Base-by-base conservation (phyloP, 345 rosid genomes). In the Eucalyptus globulus region DNA sequence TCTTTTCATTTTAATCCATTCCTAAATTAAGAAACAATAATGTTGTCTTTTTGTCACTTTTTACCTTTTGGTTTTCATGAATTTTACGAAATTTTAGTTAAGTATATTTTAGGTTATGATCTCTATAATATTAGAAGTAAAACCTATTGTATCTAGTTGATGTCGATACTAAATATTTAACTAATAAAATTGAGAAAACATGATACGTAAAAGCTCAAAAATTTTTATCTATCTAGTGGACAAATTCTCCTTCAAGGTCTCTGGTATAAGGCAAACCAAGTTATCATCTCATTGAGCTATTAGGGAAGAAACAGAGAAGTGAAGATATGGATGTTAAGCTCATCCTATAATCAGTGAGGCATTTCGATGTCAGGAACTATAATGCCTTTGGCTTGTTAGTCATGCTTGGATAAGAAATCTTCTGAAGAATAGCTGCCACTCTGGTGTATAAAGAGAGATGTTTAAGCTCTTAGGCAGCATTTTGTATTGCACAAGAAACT, bases 321-420 rank as follows among this genome's bases (percentile, higher is more conserved):
- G 37, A 27, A 15, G 1, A n/a, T n/a, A 29, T n/a, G 37, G 16
- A 65, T 29, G 9, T 7, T 65, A 14, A n/a, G 76, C 37, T 65
- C 10, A 15, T 65, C 37, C 21, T 87, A 50, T 85, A 51, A 88
- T 90, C 93, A 91, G 95, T 90, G 95, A 92, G 91, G 93, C 92
- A 86, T 90, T 93, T 90, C 92, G 89, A 69, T 94, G 95, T 27
- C 93, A 91, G 89, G 87, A 91, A 62, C 87, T 54, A 54, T 54
- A 4, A 24, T 24, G 62, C 31, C 0, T 87, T 50, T 93, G 94
- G 93, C 91, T 76, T 83, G 85, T 92, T 90, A 91, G 91, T n/a
- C 93, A 72, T 87, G 89, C 94, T 91, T 92, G 93, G 95, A 93
- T 93, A 80, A 94, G 90, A 89, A 93, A 87, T 90, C 92, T 94